Evolutionary conservation across 768 basidiomycete species (phyloP).

Genomic region (Suillus discolor): DNA sequence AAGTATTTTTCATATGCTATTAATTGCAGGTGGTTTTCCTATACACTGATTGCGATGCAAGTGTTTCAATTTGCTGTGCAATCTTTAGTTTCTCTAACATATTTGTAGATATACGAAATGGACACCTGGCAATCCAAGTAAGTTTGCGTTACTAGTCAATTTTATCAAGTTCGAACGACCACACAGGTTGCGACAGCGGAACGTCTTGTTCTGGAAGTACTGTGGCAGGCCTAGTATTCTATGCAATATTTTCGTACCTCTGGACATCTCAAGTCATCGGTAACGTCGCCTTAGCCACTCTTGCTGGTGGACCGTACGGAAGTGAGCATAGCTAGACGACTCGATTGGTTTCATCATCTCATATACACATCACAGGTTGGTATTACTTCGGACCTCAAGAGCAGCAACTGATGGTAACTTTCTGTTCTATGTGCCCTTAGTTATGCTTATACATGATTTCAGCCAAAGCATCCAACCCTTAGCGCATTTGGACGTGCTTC

Average conservation of each 20-base stretch:
- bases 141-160: conserved; percentile 21
- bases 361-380: conserved; percentile 42
- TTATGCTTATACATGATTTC: neutral
- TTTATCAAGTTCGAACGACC: neutral
- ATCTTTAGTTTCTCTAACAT: neutral
- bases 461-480: conserved; percentile 73
- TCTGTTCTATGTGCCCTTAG: conserved; percentile 3
- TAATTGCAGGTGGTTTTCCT: conserved; percentile 68
- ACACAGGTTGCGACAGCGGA: conserved; percentile 50
- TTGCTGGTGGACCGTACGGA: conserved; percentile 80
- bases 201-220: conserved; percentile 69
- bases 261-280: conserved; percentile 85
- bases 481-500: conserved; percentile 74
- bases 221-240: conserved; percentile 80
- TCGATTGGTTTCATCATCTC: neutral
- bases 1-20: conserved; percentile 15
- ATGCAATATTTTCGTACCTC: conserved; percentile 78
- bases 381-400: conserved; percentile 83
- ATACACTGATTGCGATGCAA: conserved; percentile 75
- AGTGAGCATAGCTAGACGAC: conserved; percentile 28
- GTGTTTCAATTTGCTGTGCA: conserved; percentile 12
- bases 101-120: conserved; percentile 57
- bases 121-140: conserved; percentile 77
- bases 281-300: conserved; percentile 76
- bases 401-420: conserved; percentile 57